Evolutionary conservation across 257 asterid genomes (phyloP), one percentile per base, ranked within the genome.

Genomic region (Linaria vulgaris): DNA sequence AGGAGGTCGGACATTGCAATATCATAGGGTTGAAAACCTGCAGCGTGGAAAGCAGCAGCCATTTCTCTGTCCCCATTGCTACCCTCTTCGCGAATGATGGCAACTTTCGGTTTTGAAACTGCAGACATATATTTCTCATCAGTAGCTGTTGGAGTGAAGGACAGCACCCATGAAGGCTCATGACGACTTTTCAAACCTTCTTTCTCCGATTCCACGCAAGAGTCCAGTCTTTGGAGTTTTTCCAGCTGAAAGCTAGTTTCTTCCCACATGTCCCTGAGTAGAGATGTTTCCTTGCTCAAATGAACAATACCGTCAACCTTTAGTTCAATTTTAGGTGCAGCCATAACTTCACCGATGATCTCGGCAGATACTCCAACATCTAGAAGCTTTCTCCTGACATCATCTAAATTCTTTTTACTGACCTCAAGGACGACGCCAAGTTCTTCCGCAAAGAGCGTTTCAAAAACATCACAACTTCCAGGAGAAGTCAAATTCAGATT

Each of bases 21-120:
- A 72, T 92, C 99, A 97, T 97, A 89, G 34, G 99, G 95, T 47
- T 89, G 97, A 69, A 92, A 92, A 57, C 99, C 97, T 34, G 96
- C 85, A 61, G 97, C 90, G 48, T 76, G 61, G 74, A 92, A 92
- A 59, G 97, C 97, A 53, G 90, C 97, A 64, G 96, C 71, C 99
- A 92, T 92, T 72, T 92, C 97, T 75, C 96, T 79, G 79, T 92
- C 99, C 21, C 99, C 96, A 8, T 92, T 92, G 83, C 96, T 92
- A 56, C 97, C 99, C 80, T 89, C 97, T 75, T 92, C 99, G 0
- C 99, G 86, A 64, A 92, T 70, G 20, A 92, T 77, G 21, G 99
- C 97, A 53, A 85, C 94, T 70, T 83, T 92, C 12, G 99, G 99
- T 65, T 92, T 92, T 23, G 79, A 79, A 52, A 43, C 31, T 16